Evolutionary conservation across 2,329 filamentous ascomycete species (phyloP), one percentile per base, ranked within the genome.

Genomic region (Cordyceps cicadae): DNA sequence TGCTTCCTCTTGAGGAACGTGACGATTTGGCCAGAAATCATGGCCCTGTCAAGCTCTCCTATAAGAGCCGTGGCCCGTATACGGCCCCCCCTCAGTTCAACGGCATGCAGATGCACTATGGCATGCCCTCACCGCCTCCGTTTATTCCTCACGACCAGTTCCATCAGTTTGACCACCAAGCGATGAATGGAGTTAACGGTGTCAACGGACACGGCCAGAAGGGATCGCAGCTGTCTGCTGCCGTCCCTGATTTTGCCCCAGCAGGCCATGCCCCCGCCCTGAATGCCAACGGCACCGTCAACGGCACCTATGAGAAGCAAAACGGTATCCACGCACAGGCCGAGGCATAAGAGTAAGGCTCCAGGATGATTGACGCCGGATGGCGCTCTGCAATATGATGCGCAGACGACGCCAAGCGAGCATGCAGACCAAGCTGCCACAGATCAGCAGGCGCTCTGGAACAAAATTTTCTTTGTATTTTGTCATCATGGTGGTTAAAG

Each of bases 21-120:
- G 85, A 92, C 66, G 79, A 85, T 48, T 81, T 84, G 21, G 90
- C 89, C 45, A 89, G 88, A 70, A 89, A 88, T 67, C 82, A 88
- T 19, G 92, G 92, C 3, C 82, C 82, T 34, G 70, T 72, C 49
- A 76, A 72, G 46, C 48, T 74, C 34, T 71, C 70, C 6, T 74
- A 70, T 65, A 75, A 74, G 65, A 75, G 71, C 65, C 68, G 71
- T 34, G 39, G 14, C 17, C 59, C 66, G 6, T 72, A 69, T 52
- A 64, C 62, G 58, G 67, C 67, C 46, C 62, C 62, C 45, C 68
- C 66, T 21, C 73, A 70, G 54, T 73, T 70, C 64, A 72, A 66
- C 58, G 70, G 69, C 29, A 67, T 74, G 59, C 62, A 70, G 6
- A 63, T 71, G 59, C 64, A 69, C 2, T 75, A 74, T 62, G 66